phyloP scores from a whole-genome alignment of 441 rosid species.

The Aquilaria agallochum region DNA sequence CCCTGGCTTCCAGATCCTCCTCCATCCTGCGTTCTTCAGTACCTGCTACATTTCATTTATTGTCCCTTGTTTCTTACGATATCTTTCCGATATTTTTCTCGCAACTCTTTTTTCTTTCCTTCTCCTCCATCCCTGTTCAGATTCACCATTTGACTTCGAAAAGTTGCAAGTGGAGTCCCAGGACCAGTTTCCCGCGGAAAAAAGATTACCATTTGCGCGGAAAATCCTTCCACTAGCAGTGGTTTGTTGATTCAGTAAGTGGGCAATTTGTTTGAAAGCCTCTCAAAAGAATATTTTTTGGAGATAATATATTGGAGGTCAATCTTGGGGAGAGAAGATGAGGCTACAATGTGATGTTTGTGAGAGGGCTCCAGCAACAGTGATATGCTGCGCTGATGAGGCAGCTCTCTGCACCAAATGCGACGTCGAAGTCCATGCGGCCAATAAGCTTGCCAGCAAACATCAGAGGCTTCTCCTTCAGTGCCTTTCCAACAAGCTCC shows the following conservation, averaged over 20 bases:
- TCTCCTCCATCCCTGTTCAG: too few relatives aligned
- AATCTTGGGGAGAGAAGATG: slow-evolving; percentile 29
- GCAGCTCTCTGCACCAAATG: slow-evolving; percentile 70
- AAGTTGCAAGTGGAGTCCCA: not conserved
- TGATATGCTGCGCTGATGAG: slow-evolving; percentile 78
- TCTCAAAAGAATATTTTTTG: not conserved
- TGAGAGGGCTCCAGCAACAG: slow-evolving; percentile 68
- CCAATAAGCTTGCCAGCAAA: slow-evolving; percentile 74
- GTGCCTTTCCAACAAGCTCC: slow-evolving; percentile 52
- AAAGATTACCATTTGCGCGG: slow-evolving; percentile 2
- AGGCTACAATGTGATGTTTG: slow-evolving; percentile 85
- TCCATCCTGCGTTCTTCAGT: slow-evolving; percentile 20
- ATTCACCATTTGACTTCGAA: slow-evolving; percentile 6
- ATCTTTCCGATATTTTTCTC: slow-evolving; percentile 4
- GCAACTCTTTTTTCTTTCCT: not conserved
- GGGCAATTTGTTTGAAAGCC: not conserved
- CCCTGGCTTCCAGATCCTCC: slow-evolving; percentile 17
- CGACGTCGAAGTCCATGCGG: slow-evolving; percentile 68
- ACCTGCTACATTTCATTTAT: not conserved
- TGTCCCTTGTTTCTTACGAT: not conserved
- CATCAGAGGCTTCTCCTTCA: slow-evolving; percentile 71
- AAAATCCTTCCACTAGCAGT: not conserved
- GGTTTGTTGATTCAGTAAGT: not conserved
- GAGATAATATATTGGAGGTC: slow-evolving; percentile 5
- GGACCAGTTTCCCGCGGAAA: not conserved